Base-by-base conservation (phyloP, 352 stramenopile species). In the Pythium oligandrum region DNA sequence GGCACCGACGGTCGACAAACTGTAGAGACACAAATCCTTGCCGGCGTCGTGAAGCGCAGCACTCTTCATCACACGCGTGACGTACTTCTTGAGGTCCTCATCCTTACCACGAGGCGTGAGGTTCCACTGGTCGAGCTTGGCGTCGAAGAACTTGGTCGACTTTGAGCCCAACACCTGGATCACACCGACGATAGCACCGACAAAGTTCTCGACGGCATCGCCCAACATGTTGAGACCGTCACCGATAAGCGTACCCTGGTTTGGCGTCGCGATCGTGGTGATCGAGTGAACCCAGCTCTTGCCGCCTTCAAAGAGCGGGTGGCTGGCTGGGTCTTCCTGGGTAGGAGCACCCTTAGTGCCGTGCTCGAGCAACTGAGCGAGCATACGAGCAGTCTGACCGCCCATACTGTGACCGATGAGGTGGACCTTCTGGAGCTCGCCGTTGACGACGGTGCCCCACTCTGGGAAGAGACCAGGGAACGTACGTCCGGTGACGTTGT, bases 321-420 rank as follows among this genome's bases (percentile, higher is more conserved):
- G 53, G 46, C 51, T 59, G 11, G 12, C 38, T 0, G 58, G 42
- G 37, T 61, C 59, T 47, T 75, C 66, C 7, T 55, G 4, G 36
- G 60, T 62, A 17, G 65, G 61, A 0, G 63, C 65, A 6, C 55
- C 57, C 17, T 62, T 49, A 33, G 58, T 64, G 45, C 71, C 71
- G 6, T 81, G 45, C 4, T 57, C 56, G 9, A 81, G 59, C 6
- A 81, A 48, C 40, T 77, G 57, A 37, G 67, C 64, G 3, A 80
- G 57, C 66, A 75, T 77, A 34, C 71, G 64, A 4, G 60, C 57
- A 10, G 71, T 80, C 39, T 68, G 62, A 31, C 71, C 71, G 9
- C 71, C 71, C 64, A 80, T 71, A 39, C 57, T 71, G 65, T 80
- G 71, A 4, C 53, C 62, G 32, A 79, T 33, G 11, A 80, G 46